Evolutionary conservation across 202 grass and related monocot species (phyloP).

Genomic region (Eragrostis tef): DNA sequence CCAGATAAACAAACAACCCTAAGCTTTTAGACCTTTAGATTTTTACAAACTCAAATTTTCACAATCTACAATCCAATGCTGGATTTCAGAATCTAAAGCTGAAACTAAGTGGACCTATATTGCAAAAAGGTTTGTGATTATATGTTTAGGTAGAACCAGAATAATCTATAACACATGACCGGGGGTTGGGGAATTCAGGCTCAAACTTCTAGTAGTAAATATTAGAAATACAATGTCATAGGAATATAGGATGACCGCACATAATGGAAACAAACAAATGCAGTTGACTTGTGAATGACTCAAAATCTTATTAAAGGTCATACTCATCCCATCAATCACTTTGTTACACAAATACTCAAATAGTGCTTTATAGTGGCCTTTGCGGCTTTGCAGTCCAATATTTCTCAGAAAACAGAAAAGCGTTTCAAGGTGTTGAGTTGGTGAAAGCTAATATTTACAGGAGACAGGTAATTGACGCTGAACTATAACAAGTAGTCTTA

Average conservation of each 20-base stretch:
- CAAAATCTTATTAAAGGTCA: not conserved
- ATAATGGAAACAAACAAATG: not conserved
- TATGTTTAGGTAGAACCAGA: not conserved
- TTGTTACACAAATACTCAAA: not conserved
- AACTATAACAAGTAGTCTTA: conserved; percentile 44
- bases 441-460: not conserved
- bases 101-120: not conserved
- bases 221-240: conserved; percentile 29
- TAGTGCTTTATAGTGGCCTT: not conserved
- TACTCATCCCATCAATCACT: not conserved
- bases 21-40: too few relatives aligned
- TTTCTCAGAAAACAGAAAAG: not conserved
- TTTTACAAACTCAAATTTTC: too few relatives aligned
- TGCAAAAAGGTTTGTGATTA: not conserved
- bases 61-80: too few relatives aligned
- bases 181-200: too few relatives aligned
- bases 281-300: not conserved
- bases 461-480: not conserved
- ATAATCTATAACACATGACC: too few relatives aligned
- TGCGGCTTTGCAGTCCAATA: not conserved
- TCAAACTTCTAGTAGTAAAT: not conserved
- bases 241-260: not conserved
- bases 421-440: conserved; percentile 11
- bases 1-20: too few relatives aligned
- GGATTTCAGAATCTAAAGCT: too few relatives aligned